A percentile compares a stretch with the other conserved stretches of the same genome.
These are phyloP conservation scores for Metarhizium guizhouense DNA, from an alignment of 2,329 filamentous ascomycete genomes.

Conservation along the genomic window DNA sequence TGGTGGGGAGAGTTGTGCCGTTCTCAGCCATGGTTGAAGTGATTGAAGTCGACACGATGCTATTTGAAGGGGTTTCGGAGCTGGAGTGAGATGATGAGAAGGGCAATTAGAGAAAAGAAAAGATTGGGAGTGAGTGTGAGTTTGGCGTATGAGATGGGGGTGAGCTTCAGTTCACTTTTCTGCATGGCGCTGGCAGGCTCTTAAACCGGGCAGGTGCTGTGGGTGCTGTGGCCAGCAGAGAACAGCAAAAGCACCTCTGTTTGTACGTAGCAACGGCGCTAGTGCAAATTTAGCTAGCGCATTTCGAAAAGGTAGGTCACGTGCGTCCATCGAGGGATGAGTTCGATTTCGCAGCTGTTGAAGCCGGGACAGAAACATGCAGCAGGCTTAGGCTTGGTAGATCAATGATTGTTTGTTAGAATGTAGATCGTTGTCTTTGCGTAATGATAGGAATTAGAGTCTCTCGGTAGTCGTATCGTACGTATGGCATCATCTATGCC, in stretches of 20 bases:
- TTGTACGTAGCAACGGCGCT: constrained; percentile 22
- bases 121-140: constrained; percentile 10
- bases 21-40: constrained; percentile 35
- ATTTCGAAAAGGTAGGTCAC: constrained; percentile 6
- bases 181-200: constrained; percentile 13
- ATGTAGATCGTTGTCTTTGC: too few species aligned
- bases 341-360: not conserved
- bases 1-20: constrained; percentile 37
- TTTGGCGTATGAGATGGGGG: constrained; percentile 14
- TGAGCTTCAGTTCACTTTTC: constrained; percentile 13
- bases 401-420: too few species aligned
- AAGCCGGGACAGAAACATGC: too few species aligned
- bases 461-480: too few species aligned
- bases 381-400: too few species aligned
- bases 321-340: constrained; percentile 2
- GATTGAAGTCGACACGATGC: not conserved
- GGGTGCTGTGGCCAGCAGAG: not conserved
- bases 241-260: constrained; percentile 11
- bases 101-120: not conserved
- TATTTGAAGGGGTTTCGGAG: not conserved
- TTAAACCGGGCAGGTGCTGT: constrained; percentile 18
- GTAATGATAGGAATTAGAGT: too few species aligned
- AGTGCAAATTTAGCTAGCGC: constrained; percentile 14
- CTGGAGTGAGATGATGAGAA: not conserved
- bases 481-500: too few species aligned